These are phyloP conservation scores for Aureobasidium subglaciale DNA, from an alignment of 2,329 filamentous ascomycete genomes.

Conservation along the genomic window DNA sequence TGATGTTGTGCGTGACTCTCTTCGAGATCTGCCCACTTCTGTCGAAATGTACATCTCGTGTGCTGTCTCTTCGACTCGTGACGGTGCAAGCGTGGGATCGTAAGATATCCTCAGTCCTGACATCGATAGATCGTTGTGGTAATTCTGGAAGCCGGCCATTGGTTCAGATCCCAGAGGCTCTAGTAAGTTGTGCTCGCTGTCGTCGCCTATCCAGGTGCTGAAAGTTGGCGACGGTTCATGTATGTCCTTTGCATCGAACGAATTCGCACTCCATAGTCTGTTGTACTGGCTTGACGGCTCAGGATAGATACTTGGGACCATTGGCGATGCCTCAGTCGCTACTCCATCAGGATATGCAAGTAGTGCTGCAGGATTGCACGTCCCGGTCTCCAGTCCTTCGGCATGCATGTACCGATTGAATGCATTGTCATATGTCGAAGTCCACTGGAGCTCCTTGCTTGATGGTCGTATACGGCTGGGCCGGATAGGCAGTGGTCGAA, in stretches of 20 bases:
- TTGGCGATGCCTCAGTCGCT: background rate
- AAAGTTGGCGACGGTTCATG: constrained; percentile 10
- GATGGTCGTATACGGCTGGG: constrained; percentile 23
- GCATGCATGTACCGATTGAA: constrained; percentile 58
- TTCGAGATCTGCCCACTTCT: background rate
- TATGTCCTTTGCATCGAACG: background rate
- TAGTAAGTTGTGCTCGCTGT: constrained; percentile 8
- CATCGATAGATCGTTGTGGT: constrained; percentile 15
- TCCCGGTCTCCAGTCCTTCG: constrained; percentile 43
- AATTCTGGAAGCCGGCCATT: background rate
- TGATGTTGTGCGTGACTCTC: constrained; percentile 21
- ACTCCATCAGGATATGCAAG: constrained; percentile 28
- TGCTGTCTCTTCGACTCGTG: constrained; percentile 1
- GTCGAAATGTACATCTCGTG: constrained; percentile 15
- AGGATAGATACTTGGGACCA: background rate
- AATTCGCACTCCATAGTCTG: constrained; percentile 9
- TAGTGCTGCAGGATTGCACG: constrained; percentile 41
- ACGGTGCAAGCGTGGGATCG: constrained; percentile 24
- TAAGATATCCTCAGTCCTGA: constrained; percentile 28
- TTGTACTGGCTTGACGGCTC: background rate
- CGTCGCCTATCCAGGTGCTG: constrained; percentile 1
- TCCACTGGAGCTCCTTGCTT: constrained; percentile 48
- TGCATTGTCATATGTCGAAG: constrained; percentile 53
- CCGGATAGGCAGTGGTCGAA: background rate
- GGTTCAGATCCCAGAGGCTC: background rate